These are phyloP conservation scores for Xerocomellus intermedius DNA, from an alignment of 768 basidiomycete species.

Conservation along the genomic window DNA sequence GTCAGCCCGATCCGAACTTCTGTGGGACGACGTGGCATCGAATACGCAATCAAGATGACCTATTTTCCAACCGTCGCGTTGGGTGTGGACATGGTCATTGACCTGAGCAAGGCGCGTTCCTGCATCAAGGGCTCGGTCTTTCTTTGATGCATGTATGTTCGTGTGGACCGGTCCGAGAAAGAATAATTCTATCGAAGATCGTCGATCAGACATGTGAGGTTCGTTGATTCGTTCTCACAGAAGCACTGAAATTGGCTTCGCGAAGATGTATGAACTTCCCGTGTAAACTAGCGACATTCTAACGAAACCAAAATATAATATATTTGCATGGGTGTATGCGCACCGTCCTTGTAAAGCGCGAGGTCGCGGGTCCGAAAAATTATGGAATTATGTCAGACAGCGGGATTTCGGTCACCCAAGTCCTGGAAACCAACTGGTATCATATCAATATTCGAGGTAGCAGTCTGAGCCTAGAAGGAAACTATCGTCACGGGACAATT, in stretches of 20 bases:
- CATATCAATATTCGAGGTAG: not conserved
- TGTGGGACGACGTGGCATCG: slow-evolving; percentile 1
- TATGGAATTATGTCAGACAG: not conserved
- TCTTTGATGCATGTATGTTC: not conserved
- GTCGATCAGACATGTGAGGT: not conserved
- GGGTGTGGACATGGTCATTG: not conserved
- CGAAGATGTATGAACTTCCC: too few species aligned
- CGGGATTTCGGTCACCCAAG: not conserved
- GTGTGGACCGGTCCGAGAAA: not conserved
- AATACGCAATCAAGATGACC: not conserved
- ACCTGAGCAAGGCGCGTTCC: not conserved
- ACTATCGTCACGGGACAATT: not conserved
- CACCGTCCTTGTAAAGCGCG: too few species aligned
- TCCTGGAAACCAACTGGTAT: not conserved
- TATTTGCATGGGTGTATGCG: not conserved
- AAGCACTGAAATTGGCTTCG: not conserved
- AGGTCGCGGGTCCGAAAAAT: not conserved
- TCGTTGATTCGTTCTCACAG: not conserved
- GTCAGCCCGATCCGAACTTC: not conserved
- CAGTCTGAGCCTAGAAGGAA: not conserved
- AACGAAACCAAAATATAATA: not conserved
- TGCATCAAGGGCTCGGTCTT: too few species aligned
- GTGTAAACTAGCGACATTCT: not conserved
- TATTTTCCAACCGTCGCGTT: not conserved
- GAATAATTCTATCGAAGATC: not conserved